Base-by-base conservation (phyloP, 1,139 yeast species). In the Suhomyces chickasaworum region DNA sequence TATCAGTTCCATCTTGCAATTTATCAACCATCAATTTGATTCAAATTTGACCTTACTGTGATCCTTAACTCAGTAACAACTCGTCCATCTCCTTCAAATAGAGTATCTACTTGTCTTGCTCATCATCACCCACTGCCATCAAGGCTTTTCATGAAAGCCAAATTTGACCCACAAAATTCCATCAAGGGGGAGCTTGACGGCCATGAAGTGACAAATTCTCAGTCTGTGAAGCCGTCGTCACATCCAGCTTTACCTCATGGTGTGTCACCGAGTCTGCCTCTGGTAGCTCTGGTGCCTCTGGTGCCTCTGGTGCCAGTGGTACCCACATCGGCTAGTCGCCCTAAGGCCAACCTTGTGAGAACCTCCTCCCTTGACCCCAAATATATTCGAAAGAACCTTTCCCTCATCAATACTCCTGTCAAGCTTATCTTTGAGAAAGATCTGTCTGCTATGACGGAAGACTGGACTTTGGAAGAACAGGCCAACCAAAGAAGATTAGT, bases 401-500 rank as follows among this genome's bases (percentile, higher is more conserved):
- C 36, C 17, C 22, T 44, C 6, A 45, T 46, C 32, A 42, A 44
- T 22, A 32, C 42, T 7, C 53, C 53, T 15, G 47, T 54, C 23
- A 42, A 41, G 34, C 48, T 54, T 23, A 15, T 36, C 21, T 49
- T 52, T 37, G 45, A 45, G 18, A 39, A 45, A 21, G 51, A 49
- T 22, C 31, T 54, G 8, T 30, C 33, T 12, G 20, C 29, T n/a
- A 65, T 74, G 68, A 65, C 70, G 0, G 48, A 56, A 29, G 49
- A 63, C 47, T 75, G 80, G 80, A 57, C 68, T 0, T 49, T 44
- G 2, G 60, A 58, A 13, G 80, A 75, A 48, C 41, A 52, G 1
- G 49, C 51, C 10, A 46, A 50, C 13, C 63, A 64, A 23, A 53
- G 80, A 49, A 55, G 80, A 33, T 54, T 75, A 30, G 78, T 75